Evolutionary conservation across 352 stramenopile species (phyloP), one percentile per base, ranked within the genome.

Genomic region (Thraustochytrium sp.): DNA sequence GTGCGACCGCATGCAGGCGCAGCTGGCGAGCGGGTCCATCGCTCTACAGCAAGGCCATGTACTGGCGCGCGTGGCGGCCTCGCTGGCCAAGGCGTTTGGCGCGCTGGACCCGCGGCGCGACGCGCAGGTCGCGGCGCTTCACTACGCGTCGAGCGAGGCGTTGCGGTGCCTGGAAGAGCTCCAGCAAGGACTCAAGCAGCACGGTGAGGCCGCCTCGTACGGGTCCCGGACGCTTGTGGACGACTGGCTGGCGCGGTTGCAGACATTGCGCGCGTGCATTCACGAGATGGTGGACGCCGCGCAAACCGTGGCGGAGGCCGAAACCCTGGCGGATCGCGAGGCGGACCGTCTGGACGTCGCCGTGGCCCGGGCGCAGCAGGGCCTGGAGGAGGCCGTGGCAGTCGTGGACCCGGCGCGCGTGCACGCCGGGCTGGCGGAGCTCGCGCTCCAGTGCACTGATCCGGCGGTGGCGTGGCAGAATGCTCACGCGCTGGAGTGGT

Each of bases 1-100:
- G 68, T 80, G 68, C 31, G 68, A 80, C 42, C 68, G 68, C 42
- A 46, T 80, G 44, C 68, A 80, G 21, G 68, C 68, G 34, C 68
- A 80, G 53, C 68, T 80, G 13, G 46, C 68, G n/a, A 80, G 26
- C 53, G 68, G 68, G 34, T 46, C 40, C n/a, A 80, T 80, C 31
- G 68, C 31, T 29, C 42, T 80, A 18, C 68, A 80, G 68, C 48
- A 80, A 31, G 68, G 40, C 4, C 68, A 80, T 4, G 68, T 80
- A 3, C n/a, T 80, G 29, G n/a, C 59, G 34, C 59, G 59, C 9
- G 36, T 72, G 13, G 59, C 42, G 11, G 59, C 59, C 18, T 72
- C 59, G 13, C 59, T 72, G 1, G 46, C 59, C 16, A 11, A 72
- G 59, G 40, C 36, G 16, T 72, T 72, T 49, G 11, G 26, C 26